These are phyloP conservation scores for Amylocystis lapponica DNA, from an alignment of 768 basidiomycete genomes.

Conservation along the genomic window DNA sequence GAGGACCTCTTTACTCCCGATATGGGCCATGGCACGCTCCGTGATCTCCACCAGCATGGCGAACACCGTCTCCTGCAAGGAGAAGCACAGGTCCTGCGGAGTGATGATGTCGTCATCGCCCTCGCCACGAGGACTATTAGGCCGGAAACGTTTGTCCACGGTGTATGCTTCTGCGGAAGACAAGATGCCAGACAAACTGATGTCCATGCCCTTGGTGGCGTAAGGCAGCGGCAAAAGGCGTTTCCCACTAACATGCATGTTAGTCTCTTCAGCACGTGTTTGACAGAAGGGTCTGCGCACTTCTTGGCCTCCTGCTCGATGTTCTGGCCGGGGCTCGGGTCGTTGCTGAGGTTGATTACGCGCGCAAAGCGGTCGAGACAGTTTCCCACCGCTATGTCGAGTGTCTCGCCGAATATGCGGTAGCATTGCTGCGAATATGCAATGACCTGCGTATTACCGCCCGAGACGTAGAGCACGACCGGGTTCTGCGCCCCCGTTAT, in stretches of 20 bases:
- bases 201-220: slow-evolving; percentile 97
- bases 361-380: slow-evolving; percentile 96
- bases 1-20: slow-evolving; percentile 90
- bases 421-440: slow-evolving; percentile 97
- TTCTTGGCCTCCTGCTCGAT: slow-evolving; percentile 94
- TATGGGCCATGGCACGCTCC: slow-evolving; percentile 98
- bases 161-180: slow-evolving; percentile 87
- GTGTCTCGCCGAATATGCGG: slow-evolving; percentile 96
- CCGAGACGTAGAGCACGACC: slow-evolving; percentile 95
- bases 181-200: slow-evolving; percentile 92
- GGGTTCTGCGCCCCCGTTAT: slow-evolving; percentile 94
- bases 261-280: not conserved
- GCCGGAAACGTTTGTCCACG: slow-evolving; percentile 74
- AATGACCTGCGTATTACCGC: slow-evolving; percentile 98
- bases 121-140: slow-evolving; percentile 32
- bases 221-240: slow-evolving; percentile 84
- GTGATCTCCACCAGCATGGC: slow-evolving; percentile 99
- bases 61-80: slow-evolving; percentile 93
- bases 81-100: slow-evolving; percentile 94
- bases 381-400: slow-evolving; percentile 99
- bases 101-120: slow-evolving; percentile 72
- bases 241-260: slow-evolving; percentile 55
- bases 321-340: slow-evolving; percentile 94
- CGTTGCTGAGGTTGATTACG: slow-evolving; percentile 90
- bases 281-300: slow-evolving; percentile 34